A percentile compares a stretch with the other conserved stretches of the same genome.
phyloP scores from a whole-genome alignment of 139 green algal species.

The Picochlorum sp. region DNA sequence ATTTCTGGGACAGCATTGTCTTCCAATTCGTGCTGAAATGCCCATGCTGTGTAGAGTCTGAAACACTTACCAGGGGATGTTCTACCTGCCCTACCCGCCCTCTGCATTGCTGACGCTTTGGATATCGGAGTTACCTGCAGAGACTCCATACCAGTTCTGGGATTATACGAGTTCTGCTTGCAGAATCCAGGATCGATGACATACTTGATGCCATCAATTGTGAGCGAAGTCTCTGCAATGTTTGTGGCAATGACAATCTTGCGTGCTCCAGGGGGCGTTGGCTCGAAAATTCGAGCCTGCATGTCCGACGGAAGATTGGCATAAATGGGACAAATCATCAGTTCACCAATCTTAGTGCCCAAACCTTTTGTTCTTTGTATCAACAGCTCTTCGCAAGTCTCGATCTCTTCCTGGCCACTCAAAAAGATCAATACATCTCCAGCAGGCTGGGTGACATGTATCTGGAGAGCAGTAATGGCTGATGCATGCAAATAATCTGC shows the following conservation, averaged over 20 bases:
- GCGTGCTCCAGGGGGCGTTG: slow-evolving; percentile 73
- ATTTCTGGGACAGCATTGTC: slow-evolving; percentile 93
- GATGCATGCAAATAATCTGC: slow-evolving; percentile 87
- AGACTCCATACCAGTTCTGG: slow-evolving; percentile 88
- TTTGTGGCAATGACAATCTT: slow-evolving; percentile 98
- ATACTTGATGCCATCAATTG: slow-evolving; percentile 95
- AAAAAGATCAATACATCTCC: slow-evolving; percentile 96
- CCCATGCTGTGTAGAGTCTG: slow-evolving; percentile 91
- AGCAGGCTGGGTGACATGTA: slow-evolving; percentile 76
- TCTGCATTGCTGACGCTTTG: slow-evolving; percentile 81
- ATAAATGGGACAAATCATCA: slow-evolving; percentile 96
- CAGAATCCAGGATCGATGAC: slow-evolving; percentile 94
- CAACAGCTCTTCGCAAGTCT: slow-evolving; percentile 86
- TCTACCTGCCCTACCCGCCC: slow-evolving; percentile 68
- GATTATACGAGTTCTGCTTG: slow-evolving; percentile 98
- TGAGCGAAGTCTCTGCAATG: slow-evolving; percentile 95
- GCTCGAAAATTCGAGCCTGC: slow-evolving; percentile 95
- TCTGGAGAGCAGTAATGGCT: slow-evolving; percentile 77
- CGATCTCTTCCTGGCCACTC: slow-evolving; percentile 97
- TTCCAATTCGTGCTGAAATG: slow-evolving; percentile 93
- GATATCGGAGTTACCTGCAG: slow-evolving; percentile 89
- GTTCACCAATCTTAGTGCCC: slow-evolving; percentile 82
- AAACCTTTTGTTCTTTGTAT: slow-evolving; percentile 75
- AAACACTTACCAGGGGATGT: slow-evolving; percentile 91
- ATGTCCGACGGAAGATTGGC: slow-evolving; percentile 92